Evolutionary conservation across 306 rosid genomes (phyloP), one percentile per base, ranked within the genome.

Genomic region (Ammopiptanthus mongolicus): DNA sequence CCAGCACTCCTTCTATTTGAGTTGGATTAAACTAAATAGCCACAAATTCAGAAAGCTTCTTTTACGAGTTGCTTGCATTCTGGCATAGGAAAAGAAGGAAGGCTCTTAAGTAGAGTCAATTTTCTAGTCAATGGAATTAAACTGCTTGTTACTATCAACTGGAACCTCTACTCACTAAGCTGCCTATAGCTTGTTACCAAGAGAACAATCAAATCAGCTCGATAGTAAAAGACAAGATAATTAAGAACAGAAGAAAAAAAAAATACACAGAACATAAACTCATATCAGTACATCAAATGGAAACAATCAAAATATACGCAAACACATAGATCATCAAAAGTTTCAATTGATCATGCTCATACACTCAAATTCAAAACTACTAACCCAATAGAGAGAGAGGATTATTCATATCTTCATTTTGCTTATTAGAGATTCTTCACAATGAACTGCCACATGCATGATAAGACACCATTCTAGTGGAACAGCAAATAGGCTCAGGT

Each of bases 181-280:
- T 65, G 23, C 8, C 18, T 3, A 8, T 17, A 7, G 36, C 78
- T 28, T 47, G 39, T 63, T 50, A 33, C 17, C 53, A 63, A 50
- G 42, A 64, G 65, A 50, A 50, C 62, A 50, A 63, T 75, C 28
- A 63, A 75, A 63, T 46, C 25, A 17, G 71, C 62, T 47, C 4
- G 10, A 34, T 33, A 17, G 8, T 31, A 34, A n/a, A 61, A 36
- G 13, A 28, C 18, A 58, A 9, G 46, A 61, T 34, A 61, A 61
- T 31, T n/a, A 61, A 15, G 46, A 33, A 19, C 50, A 33, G 48
- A 21, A 61, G 42, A 25, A 8, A 37, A 25, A 8, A 37, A 23
- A 34, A 28, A 39, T 57, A 57, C 28, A 57, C 19, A 13, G 19
- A 67, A 68, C 22, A 57, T n/a, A 46, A 77, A 44, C 65, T 47